Conservation (phyloP, 176 grass and related monocot species). For the Carex littledalei region DNA sequence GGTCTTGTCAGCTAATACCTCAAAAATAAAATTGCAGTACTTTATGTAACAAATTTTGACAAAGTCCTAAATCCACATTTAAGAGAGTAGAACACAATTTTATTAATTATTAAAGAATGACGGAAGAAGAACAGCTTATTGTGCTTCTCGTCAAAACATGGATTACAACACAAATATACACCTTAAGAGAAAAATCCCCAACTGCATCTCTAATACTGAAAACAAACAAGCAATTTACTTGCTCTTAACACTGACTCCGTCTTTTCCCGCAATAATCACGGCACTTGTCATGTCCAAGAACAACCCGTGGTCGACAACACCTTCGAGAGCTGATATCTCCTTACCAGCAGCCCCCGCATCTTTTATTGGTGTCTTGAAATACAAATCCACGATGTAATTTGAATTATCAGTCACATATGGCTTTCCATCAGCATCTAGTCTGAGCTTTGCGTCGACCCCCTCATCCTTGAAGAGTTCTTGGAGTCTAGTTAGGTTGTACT, state of each 20-base stretch:
- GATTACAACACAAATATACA: slow-evolving; percentile 21
- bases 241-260: slow-evolving; percentile 67
- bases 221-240: slow-evolving; percentile 45
- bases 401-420: slow-evolving; percentile 92
- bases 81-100: not conserved
- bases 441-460: slow-evolving; percentile 71
- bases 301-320: slow-evolving; percentile 88
- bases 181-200: not conserved
- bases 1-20: not conserved
- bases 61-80: not conserved
- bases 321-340: slow-evolving; percentile 72
- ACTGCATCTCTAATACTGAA: slow-evolving; percentile 13
- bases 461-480: slow-evolving; percentile 76
- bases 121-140: not conserved
- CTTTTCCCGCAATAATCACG: slow-evolving; percentile 84
- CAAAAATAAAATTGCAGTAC: not conserved
- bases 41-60: not conserved
- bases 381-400: slow-evolving; percentile 66
- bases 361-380: slow-evolving; percentile 88
- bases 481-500: slow-evolving; percentile 71
- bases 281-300: slow-evolving; percentile 94
- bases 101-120: slow-evolving; percentile 14
- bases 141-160: slow-evolving; percentile 4
- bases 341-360: slow-evolving; percentile 64
- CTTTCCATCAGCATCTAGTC: slow-evolving; percentile 49